Evolutionary conservation across 305 asterid species (phyloP), one percentile per base, ranked within the genome.

Genomic region (Withania somnifera): DNA sequence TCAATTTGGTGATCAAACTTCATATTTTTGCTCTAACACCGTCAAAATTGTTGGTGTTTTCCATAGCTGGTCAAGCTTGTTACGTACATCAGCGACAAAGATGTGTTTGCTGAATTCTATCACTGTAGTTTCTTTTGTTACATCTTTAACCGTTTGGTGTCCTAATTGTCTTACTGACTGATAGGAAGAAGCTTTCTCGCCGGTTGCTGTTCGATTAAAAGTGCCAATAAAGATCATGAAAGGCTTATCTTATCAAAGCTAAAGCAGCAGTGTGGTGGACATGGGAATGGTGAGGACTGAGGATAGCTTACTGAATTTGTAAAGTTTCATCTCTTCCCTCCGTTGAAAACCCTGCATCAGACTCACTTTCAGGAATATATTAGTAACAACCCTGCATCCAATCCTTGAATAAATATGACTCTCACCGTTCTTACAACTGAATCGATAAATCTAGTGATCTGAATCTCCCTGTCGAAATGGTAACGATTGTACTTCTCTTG

Each of bases 391-490:
- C 75, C 83, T 28, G 79, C 66, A 54, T 80, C 87, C 1, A 83
- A 30, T 75, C 89, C 87, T 61, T 91, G 91, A 11, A 79, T 91
- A 68, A 90, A 89, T 63, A 83, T 88, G 69, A 82, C 83, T 2
- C 91, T 88, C 56, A 84, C 89, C 2, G 89, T 89, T 63, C 91
- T 89, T 71, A 85, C 92, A 2, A 84, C 92, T 19, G 93, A 91
- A 57, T 86, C 50, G 89, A 85, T 56, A 90, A 88, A 84, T 85
- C 90, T 17, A 85, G 89, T 14, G 91, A 88, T 79, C 82, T 88
- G 45, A 80, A 81, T 66, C 93, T 89, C 73, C 90, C 93, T 32
- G 86, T 81, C 9, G 92, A 91, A 81, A 89, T 91, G 92, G 92
- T 87, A 82, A 7, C 22, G 5, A 19, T 32, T 15, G 36, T 34